Conservation (phyloP, 108 stramenopile species). For the Epithemia pelagica region DNA sequence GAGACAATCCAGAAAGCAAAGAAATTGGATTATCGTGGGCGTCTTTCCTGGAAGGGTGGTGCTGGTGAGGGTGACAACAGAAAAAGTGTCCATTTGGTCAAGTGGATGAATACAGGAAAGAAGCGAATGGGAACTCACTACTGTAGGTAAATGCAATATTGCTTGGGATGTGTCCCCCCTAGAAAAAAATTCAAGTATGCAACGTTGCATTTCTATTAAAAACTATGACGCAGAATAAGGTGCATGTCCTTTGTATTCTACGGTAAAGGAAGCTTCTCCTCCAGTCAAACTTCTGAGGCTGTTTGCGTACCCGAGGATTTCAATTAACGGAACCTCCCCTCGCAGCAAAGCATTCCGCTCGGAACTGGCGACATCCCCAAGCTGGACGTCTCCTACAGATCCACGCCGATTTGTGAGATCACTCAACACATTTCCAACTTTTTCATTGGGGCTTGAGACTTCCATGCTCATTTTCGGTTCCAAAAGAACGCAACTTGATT, state of each 20-base stretch:
- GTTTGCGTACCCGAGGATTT: slow-evolving; percentile 85
- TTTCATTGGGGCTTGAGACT: slow-evolving; percentile 61
- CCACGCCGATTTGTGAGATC: slow-evolving; percentile 80
- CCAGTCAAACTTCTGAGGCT: slow-evolving; percentile 73
- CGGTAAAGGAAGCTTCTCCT: slow-evolving; percentile 79
- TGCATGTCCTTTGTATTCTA: slow-evolving; percentile 77
- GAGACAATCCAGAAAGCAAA: slow-evolving; percentile 48
- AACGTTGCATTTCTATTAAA: neutral
- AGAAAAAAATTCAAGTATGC: too few relatives aligned
- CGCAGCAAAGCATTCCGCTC: slow-evolving; percentile 53
- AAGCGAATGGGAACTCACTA: slow-evolving; percentile 86
- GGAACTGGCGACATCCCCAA: slow-evolving; percentile 11
- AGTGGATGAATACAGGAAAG: slow-evolving; percentile 92
- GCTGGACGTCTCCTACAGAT: slow-evolving; percentile 71
- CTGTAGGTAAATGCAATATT: slow-evolving; percentile 44
- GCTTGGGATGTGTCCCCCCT: too few relatives aligned
- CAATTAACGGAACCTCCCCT: slow-evolving; percentile 77
- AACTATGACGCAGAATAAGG: neutral
- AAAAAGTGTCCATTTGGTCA: slow-evolving; percentile 81
- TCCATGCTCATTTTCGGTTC: slow-evolving; percentile 86
- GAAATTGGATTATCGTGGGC: slow-evolving; percentile 63
- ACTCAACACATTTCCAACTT: slow-evolving; percentile 77
- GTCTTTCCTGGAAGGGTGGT: slow-evolving; percentile 54
- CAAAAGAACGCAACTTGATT: slow-evolving; percentile 35
- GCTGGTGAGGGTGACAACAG: slow-evolving; percentile 84